These are phyloP conservation scores for Luvunga scandens DNA, from an alignment of 345 rosid genomes.

Conservation along the genomic window DNA sequence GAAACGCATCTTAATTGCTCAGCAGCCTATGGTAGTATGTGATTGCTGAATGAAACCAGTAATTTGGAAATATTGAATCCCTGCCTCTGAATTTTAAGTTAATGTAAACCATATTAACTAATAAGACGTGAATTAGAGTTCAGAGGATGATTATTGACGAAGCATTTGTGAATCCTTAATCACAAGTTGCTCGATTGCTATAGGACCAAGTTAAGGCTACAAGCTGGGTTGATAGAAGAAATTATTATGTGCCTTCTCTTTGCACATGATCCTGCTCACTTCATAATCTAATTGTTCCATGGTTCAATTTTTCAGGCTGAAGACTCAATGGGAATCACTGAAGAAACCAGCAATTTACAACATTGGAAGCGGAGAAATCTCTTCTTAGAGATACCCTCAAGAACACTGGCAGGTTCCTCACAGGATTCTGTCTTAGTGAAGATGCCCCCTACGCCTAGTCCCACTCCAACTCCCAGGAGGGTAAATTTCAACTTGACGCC, in stretches of 20 bases:
- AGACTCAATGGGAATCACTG: constrained; percentile 41
- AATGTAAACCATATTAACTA: background rate
- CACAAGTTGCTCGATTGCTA: background rate
- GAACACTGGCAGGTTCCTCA: constrained; percentile 40
- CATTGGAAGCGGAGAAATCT: constrained; percentile 67
- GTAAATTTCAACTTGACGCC: constrained; percentile 76
- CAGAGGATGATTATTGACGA: background rate
- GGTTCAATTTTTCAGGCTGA: constrained; percentile 37
- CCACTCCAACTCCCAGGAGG: constrained; percentile 78
- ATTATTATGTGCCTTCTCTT: constrained; percentile 4
- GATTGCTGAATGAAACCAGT: background rate
- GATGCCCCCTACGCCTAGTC: constrained; percentile 77
- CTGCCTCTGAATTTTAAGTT: background rate
- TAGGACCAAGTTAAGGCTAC: background rate
- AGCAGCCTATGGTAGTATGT: background rate
- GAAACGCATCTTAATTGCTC: background rate
- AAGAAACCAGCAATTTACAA: constrained; percentile 42
- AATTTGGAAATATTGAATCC: background rate
- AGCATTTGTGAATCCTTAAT: background rate
- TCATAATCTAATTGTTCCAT: constrained; percentile 8
- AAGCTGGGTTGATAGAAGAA: background rate
- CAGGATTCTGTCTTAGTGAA: constrained; percentile 51
- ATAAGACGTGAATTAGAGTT: background rate
- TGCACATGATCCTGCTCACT: constrained; percentile 12
- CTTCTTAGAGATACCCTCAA: constrained; percentile 74